Base-by-base conservation (phyloP, 345 rosid species). In the Hibiscus syriacus region DNA sequence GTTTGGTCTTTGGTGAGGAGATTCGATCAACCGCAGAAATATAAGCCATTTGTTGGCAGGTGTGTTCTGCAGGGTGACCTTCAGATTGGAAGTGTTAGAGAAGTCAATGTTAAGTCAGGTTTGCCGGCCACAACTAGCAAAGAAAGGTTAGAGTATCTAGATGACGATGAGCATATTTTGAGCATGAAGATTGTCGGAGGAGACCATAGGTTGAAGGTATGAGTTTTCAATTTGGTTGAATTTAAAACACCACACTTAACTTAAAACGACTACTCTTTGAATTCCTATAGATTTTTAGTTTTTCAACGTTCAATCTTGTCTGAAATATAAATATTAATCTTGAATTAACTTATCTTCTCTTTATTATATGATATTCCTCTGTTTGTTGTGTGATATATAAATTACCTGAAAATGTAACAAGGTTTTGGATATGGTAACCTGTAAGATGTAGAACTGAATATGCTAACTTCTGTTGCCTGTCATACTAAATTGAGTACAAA, bases 41-140 rank as follows among this genome's bases (percentile, higher is more conserved):
- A 29, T 29, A 29, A 29, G 32, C 32, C 32, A 29, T 29, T 29
- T 29, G 32, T 29, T 29, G 4, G 32, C 32, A 29, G 32, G 32
- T 29, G 32, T 29, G 32, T 29, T 29, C 32, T 29, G 4, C 32
- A 29, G 32, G 32, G 32, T 29, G 32, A 29, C 32, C 32, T 29
- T 29, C 32, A 2, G 32, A 29, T 29, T 29, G 32, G 32, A 29
- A 29, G 32, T 29, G 32, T 29, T 2, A 29, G 32, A 29, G 90
- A 90, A 71, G 91, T 90, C 6, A 86, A 87, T 77, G 92, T 90
- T 2, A 90, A 79, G 76, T 87, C 32, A 5, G 32, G 32, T 29
- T 29, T 29, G 32, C 32, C 32, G 32, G 32, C 32, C 32, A 29
- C 32, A 29, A 29, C 32, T 29, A 29, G 32, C 32, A 29, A 29